These are phyloP conservation scores for Gynostemma pentaphyllum DNA, from an alignment of 306 rosid genomes.

Conservation along the genomic window DNA sequence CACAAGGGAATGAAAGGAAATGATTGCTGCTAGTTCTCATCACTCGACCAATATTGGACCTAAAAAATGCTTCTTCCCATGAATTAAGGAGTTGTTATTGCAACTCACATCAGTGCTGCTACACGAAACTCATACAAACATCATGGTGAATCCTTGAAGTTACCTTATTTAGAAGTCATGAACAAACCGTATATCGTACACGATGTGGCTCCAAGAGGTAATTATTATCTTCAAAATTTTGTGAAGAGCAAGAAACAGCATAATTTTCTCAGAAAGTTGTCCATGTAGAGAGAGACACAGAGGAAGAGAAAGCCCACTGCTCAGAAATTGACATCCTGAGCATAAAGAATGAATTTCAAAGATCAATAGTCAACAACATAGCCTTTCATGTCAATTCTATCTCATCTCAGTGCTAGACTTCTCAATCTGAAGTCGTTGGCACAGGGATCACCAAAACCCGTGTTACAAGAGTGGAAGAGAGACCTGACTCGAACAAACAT, in stretches of 20 bases:
- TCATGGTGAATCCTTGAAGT: too few species aligned
- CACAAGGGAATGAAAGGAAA: too few species aligned
- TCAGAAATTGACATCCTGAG: slow-evolving; percentile 5
- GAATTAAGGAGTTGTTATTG: too few species aligned
- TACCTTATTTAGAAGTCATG: too few species aligned
- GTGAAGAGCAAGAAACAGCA: too few species aligned
- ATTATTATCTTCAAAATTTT: not conserved
- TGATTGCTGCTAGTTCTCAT: too few species aligned
- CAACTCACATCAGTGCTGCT: too few species aligned
- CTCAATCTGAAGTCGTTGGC: not conserved
- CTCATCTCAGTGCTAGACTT: not conserved
- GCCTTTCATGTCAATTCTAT: slow-evolving; percentile 5
- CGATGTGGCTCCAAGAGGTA: too few species aligned
- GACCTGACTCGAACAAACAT: not conserved
- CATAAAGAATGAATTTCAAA: slow-evolving; percentile 2
- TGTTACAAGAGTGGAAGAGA: slow-evolving; percentile 1
- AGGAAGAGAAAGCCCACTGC: not conserved
- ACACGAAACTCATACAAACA: too few species aligned
- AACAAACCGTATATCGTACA: too few species aligned
- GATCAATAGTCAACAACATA: not conserved
- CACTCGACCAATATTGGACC: too few species aligned
- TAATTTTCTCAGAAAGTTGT: not conserved
- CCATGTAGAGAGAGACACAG: not conserved
- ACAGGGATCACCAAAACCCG: not conserved
- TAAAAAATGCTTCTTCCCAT: too few species aligned